These are phyloP conservation scores for Colletotrichum echinochloae DNA, from an alignment of 2,329 filamentous ascomycete genomes.

Conservation along the genomic window DNA sequence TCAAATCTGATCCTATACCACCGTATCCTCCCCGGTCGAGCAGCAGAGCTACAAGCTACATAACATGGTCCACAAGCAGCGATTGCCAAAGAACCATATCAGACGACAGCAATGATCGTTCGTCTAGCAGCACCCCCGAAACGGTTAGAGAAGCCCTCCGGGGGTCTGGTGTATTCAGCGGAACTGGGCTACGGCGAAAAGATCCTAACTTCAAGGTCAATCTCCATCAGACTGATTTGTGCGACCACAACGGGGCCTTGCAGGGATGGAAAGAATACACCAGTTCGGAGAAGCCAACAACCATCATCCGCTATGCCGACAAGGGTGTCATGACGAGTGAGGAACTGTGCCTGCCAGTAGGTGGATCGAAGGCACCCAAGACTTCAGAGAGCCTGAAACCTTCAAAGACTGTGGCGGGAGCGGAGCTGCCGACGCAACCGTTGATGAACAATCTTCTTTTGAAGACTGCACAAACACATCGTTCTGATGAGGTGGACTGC, in stretches of 20 bases:
- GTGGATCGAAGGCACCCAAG: background rate
- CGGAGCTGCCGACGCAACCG: background rate
- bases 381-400: background rate
- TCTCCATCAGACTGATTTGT: background rate
- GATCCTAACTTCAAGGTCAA: background rate
- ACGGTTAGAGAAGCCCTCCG: constrained; percentile 17
- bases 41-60: constrained; percentile 40
- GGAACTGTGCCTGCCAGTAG: background rate
- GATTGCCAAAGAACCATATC: background rate
- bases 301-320: constrained; percentile 42
- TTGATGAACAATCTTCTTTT: background rate
- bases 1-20: background rate
- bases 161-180: constrained; percentile 30
- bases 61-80: constrained; percentile 44
- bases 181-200: background rate
- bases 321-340: constrained; percentile 36
- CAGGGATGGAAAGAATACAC: too few species aligned
- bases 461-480: background rate
- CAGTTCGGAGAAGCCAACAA: background rate
- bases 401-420: too few species aligned
- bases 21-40: background rate
- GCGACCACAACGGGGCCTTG: background rate
- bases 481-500: background rate
- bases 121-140: constrained; percentile 25
- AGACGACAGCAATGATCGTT: background rate